Conservation (phyloP, 768 basidiomycete species). For the Suillus tomentosus region DNA sequence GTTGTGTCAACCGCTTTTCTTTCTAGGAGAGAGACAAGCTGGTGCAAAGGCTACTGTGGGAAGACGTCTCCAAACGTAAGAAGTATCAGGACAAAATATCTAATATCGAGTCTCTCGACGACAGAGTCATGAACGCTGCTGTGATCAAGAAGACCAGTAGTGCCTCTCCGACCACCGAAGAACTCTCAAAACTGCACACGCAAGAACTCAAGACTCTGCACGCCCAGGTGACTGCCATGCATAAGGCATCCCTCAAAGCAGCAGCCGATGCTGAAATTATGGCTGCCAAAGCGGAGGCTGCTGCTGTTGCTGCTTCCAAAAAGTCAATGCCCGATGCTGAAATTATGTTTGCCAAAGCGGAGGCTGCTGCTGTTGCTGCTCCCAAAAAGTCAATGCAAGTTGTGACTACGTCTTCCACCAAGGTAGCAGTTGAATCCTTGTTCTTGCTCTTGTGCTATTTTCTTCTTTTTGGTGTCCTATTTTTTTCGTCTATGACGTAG, state of each 20-base stretch:
- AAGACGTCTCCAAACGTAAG: neutral
- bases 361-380: constrained; percentile 25
- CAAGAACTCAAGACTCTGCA: constrained; percentile 61
- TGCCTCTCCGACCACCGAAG: constrained; percentile 37
- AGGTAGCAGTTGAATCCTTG: neutral
- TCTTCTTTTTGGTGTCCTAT: too few species aligned
- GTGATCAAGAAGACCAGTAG: too few species aligned
- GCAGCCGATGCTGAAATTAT: constrained; percentile 50
- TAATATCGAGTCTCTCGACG: too few species aligned
- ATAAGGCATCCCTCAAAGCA: constrained; percentile 53
- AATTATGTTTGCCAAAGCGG: constrained; percentile 39
- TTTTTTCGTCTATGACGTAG: too few species aligned
- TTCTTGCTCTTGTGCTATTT: too few species aligned
- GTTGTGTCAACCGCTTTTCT: neutral
- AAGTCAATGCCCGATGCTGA: constrained; percentile 46
- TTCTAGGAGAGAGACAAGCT: neutral
- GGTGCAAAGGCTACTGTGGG: neutral
- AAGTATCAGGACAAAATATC: too few species aligned
- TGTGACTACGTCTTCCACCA: constrained; percentile 38
- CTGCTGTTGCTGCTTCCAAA: constrained; percentile 30
- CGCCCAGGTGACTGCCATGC: constrained; percentile 50
- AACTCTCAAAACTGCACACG: constrained; percentile 51
- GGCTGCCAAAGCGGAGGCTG: constrained; percentile 37
- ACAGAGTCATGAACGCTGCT: too few species aligned
- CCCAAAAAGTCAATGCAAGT: constrained; percentile 37